phyloP scores from a whole-genome alignment of 2,329 filamentous ascomycete species.

The Penicillium vulpinum region DNA sequence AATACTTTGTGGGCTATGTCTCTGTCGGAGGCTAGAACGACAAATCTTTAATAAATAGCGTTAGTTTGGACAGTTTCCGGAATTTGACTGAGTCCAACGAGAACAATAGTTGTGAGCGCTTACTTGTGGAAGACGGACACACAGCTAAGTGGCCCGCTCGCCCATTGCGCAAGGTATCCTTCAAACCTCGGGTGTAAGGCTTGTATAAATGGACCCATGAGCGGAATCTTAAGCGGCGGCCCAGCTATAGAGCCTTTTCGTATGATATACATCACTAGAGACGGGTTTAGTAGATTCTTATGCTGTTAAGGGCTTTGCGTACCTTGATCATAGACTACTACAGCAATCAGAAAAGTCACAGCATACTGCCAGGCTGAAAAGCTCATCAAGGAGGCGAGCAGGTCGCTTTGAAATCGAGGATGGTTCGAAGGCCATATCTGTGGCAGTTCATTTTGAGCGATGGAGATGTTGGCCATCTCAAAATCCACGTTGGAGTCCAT shows the following conservation, averaged over 20 bases:
- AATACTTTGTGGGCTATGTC: conserved; percentile 90
- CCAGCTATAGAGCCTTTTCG: conserved; percentile 71
- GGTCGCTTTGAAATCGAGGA: not conserved
- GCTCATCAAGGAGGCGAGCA: conserved; percentile 6
- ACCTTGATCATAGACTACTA: conserved; percentile 82
- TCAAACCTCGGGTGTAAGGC: conserved; percentile 84
- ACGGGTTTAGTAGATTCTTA: not conserved
- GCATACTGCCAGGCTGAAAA: conserved; percentile 45
- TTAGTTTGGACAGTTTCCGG: not conserved
- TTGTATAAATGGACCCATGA: conserved; percentile 83
- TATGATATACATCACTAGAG: conserved; percentile 64
- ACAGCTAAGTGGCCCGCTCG: conserved; percentile 82
- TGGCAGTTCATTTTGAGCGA: conserved; percentile 4
- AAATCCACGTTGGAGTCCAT: conserved; percentile 8
- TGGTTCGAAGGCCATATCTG: conserved; percentile 9
- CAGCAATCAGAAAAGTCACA: conserved; percentile 61
- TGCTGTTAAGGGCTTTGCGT: conserved; percentile 35
- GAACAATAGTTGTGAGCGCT: conserved; percentile 21
- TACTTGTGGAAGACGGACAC: conserved; percentile 96
- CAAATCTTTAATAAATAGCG: conserved; percentile 61
- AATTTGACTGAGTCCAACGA: not conserved
- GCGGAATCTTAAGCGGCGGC: conserved; percentile 69
- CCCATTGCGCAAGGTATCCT: conserved; percentile 81
- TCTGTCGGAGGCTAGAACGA: conserved; percentile 85
- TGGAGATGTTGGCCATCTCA: conserved; percentile 13